phyloP scores from a whole-genome alignment of 2,329 filamentous ascomycete genomes.

The Colletotrichum endophyticum region DNA sequence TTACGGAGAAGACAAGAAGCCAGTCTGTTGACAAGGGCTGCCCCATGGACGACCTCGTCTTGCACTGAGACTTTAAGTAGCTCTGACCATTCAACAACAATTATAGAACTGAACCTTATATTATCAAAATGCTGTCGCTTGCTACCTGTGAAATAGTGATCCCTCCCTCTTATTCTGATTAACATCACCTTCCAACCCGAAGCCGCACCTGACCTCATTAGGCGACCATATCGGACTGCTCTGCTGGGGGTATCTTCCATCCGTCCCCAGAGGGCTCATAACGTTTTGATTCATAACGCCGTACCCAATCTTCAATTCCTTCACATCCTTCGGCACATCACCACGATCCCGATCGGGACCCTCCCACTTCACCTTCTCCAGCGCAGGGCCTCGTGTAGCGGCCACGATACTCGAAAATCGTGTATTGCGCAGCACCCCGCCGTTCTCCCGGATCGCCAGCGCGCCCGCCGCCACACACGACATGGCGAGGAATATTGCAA shows the following conservation, averaged over 20 bases:
- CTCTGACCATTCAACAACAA: accelerated
- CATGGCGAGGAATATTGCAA: slow-evolving; percentile 31
- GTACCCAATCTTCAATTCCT: slow-evolving; percentile 13
- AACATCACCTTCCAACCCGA: slow-evolving; percentile 33
- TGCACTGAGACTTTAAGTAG: slow-evolving; percentile 10
- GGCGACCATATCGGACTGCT: slow-evolving; percentile 6
- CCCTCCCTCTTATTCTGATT: slow-evolving; percentile 23
- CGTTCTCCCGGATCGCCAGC: slow-evolving; percentile 32
- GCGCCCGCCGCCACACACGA: slow-evolving; percentile 31
- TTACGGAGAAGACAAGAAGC: slow-evolving; percentile 58
- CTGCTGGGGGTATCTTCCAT: background rate
- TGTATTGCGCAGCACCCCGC: slow-evolving; percentile 36
- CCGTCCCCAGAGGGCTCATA: slow-evolving; percentile 6
- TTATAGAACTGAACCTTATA: background rate
- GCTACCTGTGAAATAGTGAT: slow-evolving; percentile 1
- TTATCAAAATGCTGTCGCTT: background rate
- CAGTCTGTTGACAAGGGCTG: slow-evolving; percentile 25
- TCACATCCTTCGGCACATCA: background rate
- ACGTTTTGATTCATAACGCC: slow-evolving; percentile 15
- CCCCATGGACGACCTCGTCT: slow-evolving; percentile 30
- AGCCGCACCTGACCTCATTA: slow-evolving; percentile 26
- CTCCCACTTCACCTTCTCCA: slow-evolving; percentile 35
- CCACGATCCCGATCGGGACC: slow-evolving; percentile 1
- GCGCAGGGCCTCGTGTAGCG: slow-evolving; percentile 37
- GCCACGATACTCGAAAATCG: slow-evolving; percentile 42